Conservation (phyloP, 2,329 filamentous ascomycete genomes). For the Dactylellina drechsleri region DNA sequence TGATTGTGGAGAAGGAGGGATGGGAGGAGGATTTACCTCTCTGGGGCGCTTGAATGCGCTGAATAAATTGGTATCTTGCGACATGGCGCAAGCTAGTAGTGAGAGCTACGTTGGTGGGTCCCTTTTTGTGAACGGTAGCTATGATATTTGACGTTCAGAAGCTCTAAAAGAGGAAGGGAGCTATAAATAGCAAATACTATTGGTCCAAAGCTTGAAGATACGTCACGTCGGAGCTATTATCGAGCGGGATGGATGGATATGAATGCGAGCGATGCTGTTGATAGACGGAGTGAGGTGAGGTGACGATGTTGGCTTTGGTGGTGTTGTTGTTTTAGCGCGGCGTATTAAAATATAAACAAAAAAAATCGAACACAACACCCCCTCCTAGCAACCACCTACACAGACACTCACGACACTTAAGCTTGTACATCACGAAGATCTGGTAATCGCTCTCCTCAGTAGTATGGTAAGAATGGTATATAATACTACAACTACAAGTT, state of each 20-base stretch:
- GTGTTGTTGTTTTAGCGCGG: constrained; percentile 29
- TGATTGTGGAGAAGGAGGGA: too few species aligned
- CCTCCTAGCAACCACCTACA: constrained; percentile 42
- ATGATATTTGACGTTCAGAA: not conserved
- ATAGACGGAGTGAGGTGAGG: not conserved
- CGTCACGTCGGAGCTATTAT: constrained; percentile 1
- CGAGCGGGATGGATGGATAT: too few species aligned
- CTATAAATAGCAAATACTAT: not conserved
- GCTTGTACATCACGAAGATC: too few species aligned
- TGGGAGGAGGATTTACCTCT: constrained; percentile 52
- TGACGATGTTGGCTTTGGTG: constrained; percentile 1
- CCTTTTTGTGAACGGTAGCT: not conserved
- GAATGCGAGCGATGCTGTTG: not conserved
- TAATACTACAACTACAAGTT: too few species aligned
- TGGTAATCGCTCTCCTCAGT: too few species aligned
- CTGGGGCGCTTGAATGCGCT: constrained; percentile 59
- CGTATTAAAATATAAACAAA: constrained; percentile 35
- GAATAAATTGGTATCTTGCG: constrained; percentile 57
- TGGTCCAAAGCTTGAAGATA: not conserved
- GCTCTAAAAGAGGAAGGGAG: not conserved
- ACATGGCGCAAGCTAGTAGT: constrained; percentile 54
- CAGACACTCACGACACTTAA: not conserved
- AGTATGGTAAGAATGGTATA: too few species aligned
- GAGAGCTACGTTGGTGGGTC: constrained; percentile 38
- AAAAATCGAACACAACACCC: constrained; percentile 29